phyloP scores from a whole-genome alignment of 1,139 yeast genomes.

The Sugiyamaella neomexicana region DNA sequence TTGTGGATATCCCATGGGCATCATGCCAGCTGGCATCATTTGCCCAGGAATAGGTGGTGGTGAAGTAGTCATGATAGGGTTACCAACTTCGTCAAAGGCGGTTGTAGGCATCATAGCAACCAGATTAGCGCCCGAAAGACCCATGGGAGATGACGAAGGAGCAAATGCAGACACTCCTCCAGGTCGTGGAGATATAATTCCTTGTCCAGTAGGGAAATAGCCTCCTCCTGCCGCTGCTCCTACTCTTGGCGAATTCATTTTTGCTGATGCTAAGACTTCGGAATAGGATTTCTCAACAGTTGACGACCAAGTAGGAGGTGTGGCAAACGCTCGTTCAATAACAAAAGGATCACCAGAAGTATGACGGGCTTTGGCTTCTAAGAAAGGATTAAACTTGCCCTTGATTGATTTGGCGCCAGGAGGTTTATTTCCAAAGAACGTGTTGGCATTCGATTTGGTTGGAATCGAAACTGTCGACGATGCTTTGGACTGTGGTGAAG shows the following conservation, averaged over 20 bases:
- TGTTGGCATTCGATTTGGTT: constrained; percentile 12
- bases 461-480: constrained; percentile 18
- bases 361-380: constrained; percentile 40
- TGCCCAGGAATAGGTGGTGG: constrained; percentile 33
- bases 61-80: constrained; percentile 31
- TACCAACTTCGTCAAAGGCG: constrained; percentile 31
- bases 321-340: constrained; percentile 64
- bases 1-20: constrained; percentile 31
- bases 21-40: constrained; percentile 30
- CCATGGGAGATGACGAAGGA: constrained; percentile 22
- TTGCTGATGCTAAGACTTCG: constrained; percentile 26
- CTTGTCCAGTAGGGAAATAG: constrained; percentile 11
- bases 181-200: constrained; percentile 23
- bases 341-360: constrained; percentile 43
- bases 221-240: constrained; percentile 1
- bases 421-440: constrained; percentile 55
- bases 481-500: constrained; percentile 19
- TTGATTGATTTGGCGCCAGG: constrained; percentile 45
- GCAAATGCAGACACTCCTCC: constrained; percentile 23
- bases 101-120: constrained; percentile 31
- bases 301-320: constrained; percentile 77
- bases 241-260: constrained; percentile 13
- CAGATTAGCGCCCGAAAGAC: constrained; percentile 24
- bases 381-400: constrained; percentile 60
- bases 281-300: constrained; percentile 32